A percentile compares a stretch with the other conserved stretches of the same genome.
Conservation (phyloP, 495 filamentous ascomycete species). For the Aspergillus nanangensis region DNA sequence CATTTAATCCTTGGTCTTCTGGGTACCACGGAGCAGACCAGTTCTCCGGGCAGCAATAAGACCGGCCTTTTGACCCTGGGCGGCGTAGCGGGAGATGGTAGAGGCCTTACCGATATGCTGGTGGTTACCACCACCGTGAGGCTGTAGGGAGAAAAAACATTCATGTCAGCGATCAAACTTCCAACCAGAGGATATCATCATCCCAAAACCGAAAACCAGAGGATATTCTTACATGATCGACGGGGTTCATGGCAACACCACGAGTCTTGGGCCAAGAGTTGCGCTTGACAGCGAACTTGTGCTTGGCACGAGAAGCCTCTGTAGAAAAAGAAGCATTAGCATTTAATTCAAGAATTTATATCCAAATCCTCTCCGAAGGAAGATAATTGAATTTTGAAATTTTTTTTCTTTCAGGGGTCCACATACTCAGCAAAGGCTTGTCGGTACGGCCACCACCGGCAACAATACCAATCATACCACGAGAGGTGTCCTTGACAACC, state of each 20-base stretch:
- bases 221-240: constrained; percentile 75
- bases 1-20: constrained; percentile 90
- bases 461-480: constrained; percentile 99
- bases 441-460: constrained; percentile 98
- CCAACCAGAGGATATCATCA: neutral
- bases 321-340: constrained; percentile 12
- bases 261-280: constrained; percentile 99
- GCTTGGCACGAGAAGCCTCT: constrained; percentile 94
- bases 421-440: constrained; percentile 83
- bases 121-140: constrained; percentile 99
- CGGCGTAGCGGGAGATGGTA: constrained; percentile 96
- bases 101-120: constrained; percentile 99
- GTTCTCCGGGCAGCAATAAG: constrained; percentile 98
- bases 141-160: constrained; percentile 43
- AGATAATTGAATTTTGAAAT: too few relatives aligned
- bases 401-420: too few relatives aligned
- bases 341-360: too few relatives aligned
- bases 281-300: constrained; percentile 99
- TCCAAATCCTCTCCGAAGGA: too few relatives aligned
- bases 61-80: constrained; percentile 99
- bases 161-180: constrained; percentile 23
- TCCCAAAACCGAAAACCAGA: neutral
- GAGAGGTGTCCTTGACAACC: constrained; percentile 82
- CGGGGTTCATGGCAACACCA: constrained; percentile 99
- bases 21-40: constrained; percentile 98